Base-by-base conservation (phyloP, 352 stramenopile species). In the Pythium volutum region DNA sequence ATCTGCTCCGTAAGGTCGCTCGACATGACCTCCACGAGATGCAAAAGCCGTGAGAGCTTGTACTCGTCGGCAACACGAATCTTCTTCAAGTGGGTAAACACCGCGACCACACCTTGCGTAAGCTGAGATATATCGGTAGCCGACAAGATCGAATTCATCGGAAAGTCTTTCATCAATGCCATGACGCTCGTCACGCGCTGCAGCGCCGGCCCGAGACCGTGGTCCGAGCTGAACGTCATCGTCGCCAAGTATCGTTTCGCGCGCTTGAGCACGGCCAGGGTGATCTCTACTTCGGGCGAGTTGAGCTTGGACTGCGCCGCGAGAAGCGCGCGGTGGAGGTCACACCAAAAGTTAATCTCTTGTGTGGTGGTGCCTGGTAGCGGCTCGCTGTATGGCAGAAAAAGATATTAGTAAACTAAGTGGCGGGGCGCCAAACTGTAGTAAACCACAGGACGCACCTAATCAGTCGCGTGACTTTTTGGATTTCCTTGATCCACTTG, bases 281-380 rank as follows among this genome's bases (percentile, higher is more conserved):
- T 98, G 59, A 97, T 88, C 59, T 96, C 87, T 25, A 97, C 87
- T 59, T 97, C 90, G 0, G 86, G 84, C 2, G 88, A 98, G 48
- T 83, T 81, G 2, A 96, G 66, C 59, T 93, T 96, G 31, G 87
- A 73, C 55, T 97, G 87, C 3, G 91, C 93, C 16, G 78, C 75
- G 54, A 95, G 64, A 34, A 98, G 66, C 1, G 93, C 89, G 33
- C 91, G 81, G 50, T 96, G 87, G 39, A 98, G 73, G 66, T 96
- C 89, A 48, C 78, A 90, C 95, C 95, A 98, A 67, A 98, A 98
- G 67, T 98, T 96, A 45, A 98, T 95, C 65, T 98, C 95, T 62
- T 98, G 91, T 57, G 95, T 91, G 14, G 88, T 78, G 14, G 84
- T 95, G 18, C 89, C 89, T 16, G 84, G 75, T n/a, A 96, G 62